These are phyloP conservation scores for Rhizopogon sp. DNA, from an alignment of 768 basidiomycete genomes.

Conservation along the genomic window DNA sequence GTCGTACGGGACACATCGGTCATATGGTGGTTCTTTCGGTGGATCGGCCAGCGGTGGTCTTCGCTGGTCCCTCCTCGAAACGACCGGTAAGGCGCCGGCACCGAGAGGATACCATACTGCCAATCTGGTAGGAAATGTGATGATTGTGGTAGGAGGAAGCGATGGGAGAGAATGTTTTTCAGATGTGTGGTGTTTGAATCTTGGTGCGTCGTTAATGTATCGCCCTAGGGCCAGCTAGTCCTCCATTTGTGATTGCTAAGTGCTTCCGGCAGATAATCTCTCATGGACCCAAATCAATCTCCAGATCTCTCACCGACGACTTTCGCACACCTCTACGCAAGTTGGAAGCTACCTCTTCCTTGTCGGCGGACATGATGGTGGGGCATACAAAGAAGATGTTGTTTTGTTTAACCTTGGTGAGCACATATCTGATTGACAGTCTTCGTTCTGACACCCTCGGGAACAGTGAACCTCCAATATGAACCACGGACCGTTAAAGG, in stretches of 20 bases:
- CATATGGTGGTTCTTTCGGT: constrained; percentile 8
- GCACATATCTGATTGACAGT: constrained; percentile 5
- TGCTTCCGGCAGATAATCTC: constrained; percentile 17
- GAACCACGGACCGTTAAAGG: constrained; percentile 70
- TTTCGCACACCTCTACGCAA: constrained; percentile 84
- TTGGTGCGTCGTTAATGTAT: constrained; percentile 53
- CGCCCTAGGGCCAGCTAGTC: not conserved
- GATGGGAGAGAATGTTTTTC: constrained; percentile 86
- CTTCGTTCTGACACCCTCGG: not conserved
- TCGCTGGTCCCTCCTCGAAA: constrained; percentile 57
- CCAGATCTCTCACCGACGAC: constrained; percentile 42
- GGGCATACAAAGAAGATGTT: constrained; percentile 67
- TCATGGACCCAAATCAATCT: constrained; percentile 23
- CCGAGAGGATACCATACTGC: constrained; percentile 89
- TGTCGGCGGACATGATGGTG: constrained; percentile 83
- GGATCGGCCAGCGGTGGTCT: constrained; percentile 24
- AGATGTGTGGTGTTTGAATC: constrained; percentile 82
- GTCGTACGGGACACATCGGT: no score
- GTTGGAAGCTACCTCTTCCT: constrained; percentile 92
- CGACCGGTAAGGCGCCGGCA: constrained; percentile 50
- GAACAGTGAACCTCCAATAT: constrained; percentile 75
- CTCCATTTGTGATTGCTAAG: not conserved
- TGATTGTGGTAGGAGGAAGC: constrained; percentile 88
- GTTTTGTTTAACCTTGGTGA: constrained; percentile 84
- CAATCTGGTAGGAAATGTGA: constrained; percentile 77